phyloP scores from a whole-genome alignment of 1,139 yeast species.

The Geotrichum cucujoidarum region DNA sequence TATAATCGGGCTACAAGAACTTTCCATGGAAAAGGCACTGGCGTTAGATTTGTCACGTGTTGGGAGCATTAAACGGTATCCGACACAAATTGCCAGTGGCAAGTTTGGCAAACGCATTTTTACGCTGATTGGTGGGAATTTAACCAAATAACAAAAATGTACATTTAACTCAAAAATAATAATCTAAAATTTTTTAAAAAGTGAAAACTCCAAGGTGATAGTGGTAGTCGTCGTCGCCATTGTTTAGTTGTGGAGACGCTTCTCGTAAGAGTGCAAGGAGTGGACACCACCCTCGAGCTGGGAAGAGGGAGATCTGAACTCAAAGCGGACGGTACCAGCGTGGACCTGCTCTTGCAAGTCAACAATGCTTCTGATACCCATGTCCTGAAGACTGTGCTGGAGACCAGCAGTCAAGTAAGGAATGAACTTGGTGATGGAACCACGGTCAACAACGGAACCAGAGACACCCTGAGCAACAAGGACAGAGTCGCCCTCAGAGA shows the following conservation, averaged over 20 bases:
- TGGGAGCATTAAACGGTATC: no score
- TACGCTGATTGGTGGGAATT: no score
- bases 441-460: slow-evolving; percentile 95
- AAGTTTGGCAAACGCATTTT: no score
- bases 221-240: no score
- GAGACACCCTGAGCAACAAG: slow-evolving; percentile 99
- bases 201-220: no score
- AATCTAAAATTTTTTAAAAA: no score
- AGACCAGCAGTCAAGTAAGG: slow-evolving; percentile 94
- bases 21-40: no score
- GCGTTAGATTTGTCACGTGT: no score
- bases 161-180: no score
- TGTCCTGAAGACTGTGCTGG: slow-evolving; percentile 98
- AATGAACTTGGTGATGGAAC: slow-evolving; percentile 85
- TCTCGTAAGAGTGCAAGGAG: slow-evolving; percentile 94
- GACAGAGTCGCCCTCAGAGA: slow-evolving; percentile 91
- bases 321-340: slow-evolving; percentile 78
- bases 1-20: no score
- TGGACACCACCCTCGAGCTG: slow-evolving; percentile 98
- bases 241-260: slow-evolving; percentile 89
- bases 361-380: slow-evolving; percentile 70
- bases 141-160: no score
- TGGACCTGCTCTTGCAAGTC: slow-evolving; percentile 63
- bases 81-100: no score
- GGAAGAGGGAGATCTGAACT: slow-evolving; percentile 97